These are phyloP conservation scores for Glonium stellatum DNA, from an alignment of 495 filamentous ascomycete genomes.

Conservation along the genomic window DNA sequence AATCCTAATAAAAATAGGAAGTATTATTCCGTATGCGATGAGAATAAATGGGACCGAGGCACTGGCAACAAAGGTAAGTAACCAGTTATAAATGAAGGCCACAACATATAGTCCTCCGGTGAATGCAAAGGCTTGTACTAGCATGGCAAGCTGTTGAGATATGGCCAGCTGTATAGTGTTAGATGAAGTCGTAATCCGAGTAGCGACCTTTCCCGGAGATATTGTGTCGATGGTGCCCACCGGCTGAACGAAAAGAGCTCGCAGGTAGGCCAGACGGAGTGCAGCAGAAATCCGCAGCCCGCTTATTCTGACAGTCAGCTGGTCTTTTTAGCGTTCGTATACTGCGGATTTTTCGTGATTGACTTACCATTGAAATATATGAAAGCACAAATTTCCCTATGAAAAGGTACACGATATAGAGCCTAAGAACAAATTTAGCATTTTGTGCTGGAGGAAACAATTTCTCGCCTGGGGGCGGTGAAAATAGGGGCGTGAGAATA, in stretches of 20 bases:
- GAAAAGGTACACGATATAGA: slow-evolving; percentile 58
- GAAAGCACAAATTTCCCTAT: slow-evolving; percentile 51
- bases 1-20: slow-evolving; percentile 52
- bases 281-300: slow-evolving; percentile 32
- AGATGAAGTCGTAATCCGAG: slow-evolving; percentile 30
- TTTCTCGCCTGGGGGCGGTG: too few species aligned
- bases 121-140: slow-evolving; percentile 30
- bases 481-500: too few species aligned
- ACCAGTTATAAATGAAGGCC: slow-evolving; percentile 26
- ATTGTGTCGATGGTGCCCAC: slow-evolving; percentile 29
- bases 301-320: slow-evolving; percentile 32
- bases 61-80: slow-evolving; percentile 39
- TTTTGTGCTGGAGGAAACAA: background rate
- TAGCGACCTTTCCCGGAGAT: slow-evolving; percentile 33
- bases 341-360: background rate
- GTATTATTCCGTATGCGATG: slow-evolving; percentile 47
- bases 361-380: slow-evolving; percentile 46
- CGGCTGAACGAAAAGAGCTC: slow-evolving; percentile 31
- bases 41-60: slow-evolving; percentile 51
- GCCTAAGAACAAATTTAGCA: slow-evolving; percentile 13
- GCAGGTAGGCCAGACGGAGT: slow-evolving; percentile 31
- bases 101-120: slow-evolving; percentile 30
- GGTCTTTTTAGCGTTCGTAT: slow-evolving; percentile 1
- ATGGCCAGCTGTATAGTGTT: slow-evolving; percentile 33
- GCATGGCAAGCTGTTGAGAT: slow-evolving; percentile 31